Evolutionary conservation across 768 basidiomycete genomes (phyloP), one percentile per base, ranked within the genome.

Genomic region (Hericium rajendrae): DNA sequence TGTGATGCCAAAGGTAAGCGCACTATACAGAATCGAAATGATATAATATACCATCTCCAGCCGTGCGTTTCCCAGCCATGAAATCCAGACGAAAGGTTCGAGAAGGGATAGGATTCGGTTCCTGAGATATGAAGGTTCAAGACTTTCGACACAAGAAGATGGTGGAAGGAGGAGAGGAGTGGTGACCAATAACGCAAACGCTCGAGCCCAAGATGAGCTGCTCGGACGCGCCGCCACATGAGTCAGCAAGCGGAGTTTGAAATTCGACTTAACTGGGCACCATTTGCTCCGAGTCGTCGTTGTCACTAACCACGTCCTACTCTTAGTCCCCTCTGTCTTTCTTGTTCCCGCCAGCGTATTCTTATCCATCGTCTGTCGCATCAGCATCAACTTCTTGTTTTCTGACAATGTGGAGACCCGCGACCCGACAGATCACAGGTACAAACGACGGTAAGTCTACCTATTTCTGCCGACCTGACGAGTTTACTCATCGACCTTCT

Each of bases 381-480:
- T 32, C 50, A 38, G 55, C 15, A 20, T 59, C 28, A 50, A 37
- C 41, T 46, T 28, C n/a, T 51, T 60, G 56, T 46, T 37, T 56
- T 58, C 24, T 61, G 54, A 71, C 65, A 61, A 91, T 92, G 90
- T 92, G 90, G 88, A 85, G 85, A 72, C 89, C 89, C 57, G 88
- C 91, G 61, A 91, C 91, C 57, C 84, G 84, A 64, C 86, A 91
- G 72, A 88, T 94, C 28, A 90, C 90, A 40, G 94, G 93, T 57
- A 94, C 93, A 20, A 97, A 97, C 65, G 93, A 95, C 48, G 88
- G 92, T 90, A 40, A 65, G 82, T 73, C 37, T 9, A 0, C 55
- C 41, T 18, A 28, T 51, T 26, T 10, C 24, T 51, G 13, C 10
- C 26, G 51, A 50, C 26, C 37, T 55, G 59, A 57, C 43, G 57